Evolutionary conservation across 768 basidiomycete species (phyloP), one percentile per base, ranked within the genome.

Genomic region (Boletus insuetus): DNA sequence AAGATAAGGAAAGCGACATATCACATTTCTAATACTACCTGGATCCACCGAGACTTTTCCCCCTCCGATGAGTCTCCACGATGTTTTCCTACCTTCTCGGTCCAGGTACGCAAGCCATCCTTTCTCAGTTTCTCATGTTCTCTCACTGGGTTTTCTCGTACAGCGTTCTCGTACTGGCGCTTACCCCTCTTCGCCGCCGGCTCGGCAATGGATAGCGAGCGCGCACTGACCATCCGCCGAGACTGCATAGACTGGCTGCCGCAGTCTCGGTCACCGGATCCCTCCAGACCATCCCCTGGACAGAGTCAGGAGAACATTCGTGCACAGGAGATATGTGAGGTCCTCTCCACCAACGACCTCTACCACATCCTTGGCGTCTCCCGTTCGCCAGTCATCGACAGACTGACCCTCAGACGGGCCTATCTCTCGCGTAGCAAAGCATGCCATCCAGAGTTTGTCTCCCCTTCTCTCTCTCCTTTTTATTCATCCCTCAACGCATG

Each of bases 371-470:
- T 94, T 9, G 91, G 90, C 6, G 70, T 91, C 6, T 62, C 77
- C 20, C 80, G 78, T 57, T 74, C 74, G 8, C 68, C 76, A 0
- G 64, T 64, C 32, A 72, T 84, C 37, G 89, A 92, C 68, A 81
- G 79, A 57, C 72, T 83, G 57, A 70, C 84, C 35, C 78, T 93
- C 37, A 72, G 92, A 40, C 77, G 89, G 24, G 89, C 88, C 19
- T 94, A 92, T 69, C 81, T 94, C 49, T 74, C 79, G 0, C 77
- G 91, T 32, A 91, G 89, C 68, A 80, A 78, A 59, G 79, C 82
- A 9, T 93, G 91, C 59, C 92, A 94, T 64, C 92, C 92, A 73
- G 92, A 94, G 92, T 93, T 55, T 58, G 89, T 79, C 50, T 19
- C 35, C 35, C 32, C 6, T n/a, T 35, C n/a, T 19, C 51, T 43